phyloP scores from a whole-genome alignment of 345 rosid genomes.

The Populus euphratica region DNA sequence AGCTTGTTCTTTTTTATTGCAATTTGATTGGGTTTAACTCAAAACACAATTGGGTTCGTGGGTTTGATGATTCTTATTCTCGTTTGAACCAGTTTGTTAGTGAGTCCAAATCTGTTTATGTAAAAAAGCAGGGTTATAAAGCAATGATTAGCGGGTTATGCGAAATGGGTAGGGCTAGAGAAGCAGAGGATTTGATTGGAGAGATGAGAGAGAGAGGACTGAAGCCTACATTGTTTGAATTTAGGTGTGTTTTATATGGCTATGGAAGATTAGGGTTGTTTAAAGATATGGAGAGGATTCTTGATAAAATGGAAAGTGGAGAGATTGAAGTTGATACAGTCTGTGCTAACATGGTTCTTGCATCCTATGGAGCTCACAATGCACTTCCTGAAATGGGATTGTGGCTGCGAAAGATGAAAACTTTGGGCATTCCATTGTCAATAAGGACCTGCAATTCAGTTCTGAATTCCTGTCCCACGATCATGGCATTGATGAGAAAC shows the following conservation, averaged over 20 bases:
- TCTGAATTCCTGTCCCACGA: slow-evolving; percentile 59
- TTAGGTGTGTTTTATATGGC: slow-evolving; percentile 45
- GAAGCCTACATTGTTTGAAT: slow-evolving; percentile 48
- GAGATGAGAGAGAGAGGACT: slow-evolving; percentile 46
- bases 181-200: slow-evolving; percentile 50
- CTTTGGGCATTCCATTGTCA: slow-evolving; percentile 45
- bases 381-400: slow-evolving; percentile 52
- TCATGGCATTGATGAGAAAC: slow-evolving; percentile 38
- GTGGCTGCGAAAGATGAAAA: slow-evolving; percentile 62
- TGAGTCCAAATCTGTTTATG: slow-evolving; percentile 52
- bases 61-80: slow-evolving; percentile 42
- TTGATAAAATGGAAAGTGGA: slow-evolving; percentile 41
- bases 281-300: slow-evolving; percentile 53
- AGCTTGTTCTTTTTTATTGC: slow-evolving; percentile 48
- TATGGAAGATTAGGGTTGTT: slow-evolving; percentile 72
- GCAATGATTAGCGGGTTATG: slow-evolving; percentile 61
- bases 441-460: slow-evolving; percentile 70
- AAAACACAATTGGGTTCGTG: slow-evolving; percentile 38
- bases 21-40: slow-evolving; percentile 53
- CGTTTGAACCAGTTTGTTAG: slow-evolving; percentile 37
- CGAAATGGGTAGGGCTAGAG: slow-evolving; percentile 54
- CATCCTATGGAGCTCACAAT: slow-evolving; percentile 62
- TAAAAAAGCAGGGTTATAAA: slow-evolving; percentile 58
- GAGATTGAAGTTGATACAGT: slow-evolving; percentile 57
- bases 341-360: slow-evolving; percentile 73